These are phyloP conservation scores for Fonsecaea pugnacius DNA, from an alignment of 2,329 filamentous ascomycete species.

Conservation along the genomic window DNA sequence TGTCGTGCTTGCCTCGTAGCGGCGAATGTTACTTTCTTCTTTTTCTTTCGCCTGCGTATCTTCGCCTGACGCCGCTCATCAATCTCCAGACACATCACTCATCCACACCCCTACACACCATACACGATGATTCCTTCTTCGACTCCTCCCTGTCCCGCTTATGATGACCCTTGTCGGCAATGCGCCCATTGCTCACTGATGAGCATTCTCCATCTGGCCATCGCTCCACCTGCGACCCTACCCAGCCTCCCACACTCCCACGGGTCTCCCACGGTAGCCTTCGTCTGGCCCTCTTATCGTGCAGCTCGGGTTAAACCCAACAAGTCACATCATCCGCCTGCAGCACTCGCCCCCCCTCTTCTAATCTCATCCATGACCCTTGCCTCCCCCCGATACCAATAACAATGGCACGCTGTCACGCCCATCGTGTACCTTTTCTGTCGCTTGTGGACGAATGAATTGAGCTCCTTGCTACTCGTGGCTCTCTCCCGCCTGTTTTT, in stretches of 20 bases:
- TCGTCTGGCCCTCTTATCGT: slow-evolving; percentile 7
- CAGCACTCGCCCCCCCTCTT: slow-evolving; percentile 4
- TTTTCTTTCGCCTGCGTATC: background rate
- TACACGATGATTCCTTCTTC: background rate
- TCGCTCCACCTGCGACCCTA: slow-evolving; percentile 16
- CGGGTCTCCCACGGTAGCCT: slow-evolving; percentile 4
- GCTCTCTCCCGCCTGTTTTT: slow-evolving; percentile 23
- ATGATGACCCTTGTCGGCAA: slow-evolving; percentile 4
- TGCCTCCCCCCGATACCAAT: slow-evolving; percentile 24
- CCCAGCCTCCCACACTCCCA: background rate
- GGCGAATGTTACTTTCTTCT: background rate
- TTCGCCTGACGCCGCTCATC: background rate
- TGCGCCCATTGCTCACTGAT: background rate
- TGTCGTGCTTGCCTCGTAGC: background rate
- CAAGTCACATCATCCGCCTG: slow-evolving; percentile 24
- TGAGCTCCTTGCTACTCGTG: slow-evolving; percentile 25
- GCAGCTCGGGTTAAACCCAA: slow-evolving; percentile 5
- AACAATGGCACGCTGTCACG: slow-evolving; percentile 19
- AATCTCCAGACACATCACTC: background rate
- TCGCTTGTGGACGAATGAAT: slow-evolving; percentile 29
- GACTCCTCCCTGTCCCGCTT: background rate
- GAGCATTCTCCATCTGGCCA: slow-evolving; percentile 1
- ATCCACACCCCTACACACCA: background rate
- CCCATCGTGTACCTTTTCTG: slow-evolving; percentile 7
- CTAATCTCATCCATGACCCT: slow-evolving; percentile 19